A percentile compares a stretch with the other conserved stretches of the same genome.
These are phyloP conservation scores for Sarocladiaceae sp. DNA, from an alignment of 2,329 filamentous ascomycete species.

Conservation along the genomic window DNA sequence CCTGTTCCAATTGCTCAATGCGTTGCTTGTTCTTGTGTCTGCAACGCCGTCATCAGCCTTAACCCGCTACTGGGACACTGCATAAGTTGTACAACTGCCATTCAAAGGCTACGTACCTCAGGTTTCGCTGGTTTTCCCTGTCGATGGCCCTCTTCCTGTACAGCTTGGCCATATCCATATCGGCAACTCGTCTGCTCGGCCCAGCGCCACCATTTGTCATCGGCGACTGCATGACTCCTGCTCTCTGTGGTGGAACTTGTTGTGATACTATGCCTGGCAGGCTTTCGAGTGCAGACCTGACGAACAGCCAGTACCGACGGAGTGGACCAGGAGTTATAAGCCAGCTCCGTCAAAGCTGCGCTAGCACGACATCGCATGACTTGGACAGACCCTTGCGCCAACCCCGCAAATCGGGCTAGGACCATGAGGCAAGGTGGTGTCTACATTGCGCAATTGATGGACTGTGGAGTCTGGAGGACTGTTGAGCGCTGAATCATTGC, in stretches of 20 bases:
- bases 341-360: neutral
- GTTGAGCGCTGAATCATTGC: neutral
- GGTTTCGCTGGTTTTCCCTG: neutral
- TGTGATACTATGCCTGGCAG: neutral
- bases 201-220: neutral
- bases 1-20: neutral
- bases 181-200: neutral
- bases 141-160: neutral
- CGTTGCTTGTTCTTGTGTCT: neutral
- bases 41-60: neutral
- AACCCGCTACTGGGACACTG: neutral
- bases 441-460: neutral
- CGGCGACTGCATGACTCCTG: neutral
- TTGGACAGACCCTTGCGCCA: neutral
- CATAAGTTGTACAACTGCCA: neutral
- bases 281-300: neutral
- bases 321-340: neutral
- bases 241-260: neutral
- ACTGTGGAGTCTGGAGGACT: neutral
- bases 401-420: neutral
- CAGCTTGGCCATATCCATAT: neutral
- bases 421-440: neutral
- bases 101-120: neutral
- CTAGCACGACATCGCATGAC: neutral
- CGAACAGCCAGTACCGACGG: neutral